Evolutionary conservation across 495 filamentous ascomycete species (phyloP).

Genomic region (Aspergillus steynii): DNA sequence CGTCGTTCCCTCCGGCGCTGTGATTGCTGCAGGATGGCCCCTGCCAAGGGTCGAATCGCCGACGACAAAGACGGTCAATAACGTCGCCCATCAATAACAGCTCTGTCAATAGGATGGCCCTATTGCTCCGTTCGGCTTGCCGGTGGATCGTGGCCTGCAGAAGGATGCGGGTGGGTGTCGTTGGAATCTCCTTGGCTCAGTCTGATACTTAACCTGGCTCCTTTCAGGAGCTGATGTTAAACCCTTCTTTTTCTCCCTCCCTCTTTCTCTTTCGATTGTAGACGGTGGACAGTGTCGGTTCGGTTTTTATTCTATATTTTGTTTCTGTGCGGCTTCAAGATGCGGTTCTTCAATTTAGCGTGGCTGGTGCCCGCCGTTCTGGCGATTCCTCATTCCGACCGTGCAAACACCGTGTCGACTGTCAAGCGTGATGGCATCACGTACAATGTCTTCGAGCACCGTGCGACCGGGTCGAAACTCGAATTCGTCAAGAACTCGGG

Average conservation of each 20-base stretch:
- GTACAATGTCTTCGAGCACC: constrained; percentile 55
- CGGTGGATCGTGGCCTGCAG: not conserved
- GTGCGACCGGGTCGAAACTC: constrained; percentile 48
- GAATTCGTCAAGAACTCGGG: constrained; percentile 58
- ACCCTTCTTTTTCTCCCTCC: not conserved
- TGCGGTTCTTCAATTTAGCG: not conserved
- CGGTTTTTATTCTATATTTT: not conserved
- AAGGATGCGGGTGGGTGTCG: not conserved
- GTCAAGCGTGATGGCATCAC: constrained; percentile 34
- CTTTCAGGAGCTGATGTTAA: not conserved
- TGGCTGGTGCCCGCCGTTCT: not conserved
- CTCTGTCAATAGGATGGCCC: not conserved
- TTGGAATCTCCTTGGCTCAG: not conserved
- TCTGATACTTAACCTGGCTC: not conserved
- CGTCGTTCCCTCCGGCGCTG: not conserved
- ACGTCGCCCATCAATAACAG: not conserved
- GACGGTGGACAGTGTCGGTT: not conserved
- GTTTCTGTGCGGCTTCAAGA: not conserved
- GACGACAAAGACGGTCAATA: not conserved
- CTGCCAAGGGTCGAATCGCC: not conserved
- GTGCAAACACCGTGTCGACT: not conserved
- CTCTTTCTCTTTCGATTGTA: not conserved
- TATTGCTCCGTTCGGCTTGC: not conserved
- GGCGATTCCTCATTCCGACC: too few species aligned
- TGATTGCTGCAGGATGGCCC: not conserved